Evolutionary conservation across 352 stramenopile species (phyloP), one percentile per base, ranked within the genome.

Genomic region (Phytophthora quininea): DNA sequence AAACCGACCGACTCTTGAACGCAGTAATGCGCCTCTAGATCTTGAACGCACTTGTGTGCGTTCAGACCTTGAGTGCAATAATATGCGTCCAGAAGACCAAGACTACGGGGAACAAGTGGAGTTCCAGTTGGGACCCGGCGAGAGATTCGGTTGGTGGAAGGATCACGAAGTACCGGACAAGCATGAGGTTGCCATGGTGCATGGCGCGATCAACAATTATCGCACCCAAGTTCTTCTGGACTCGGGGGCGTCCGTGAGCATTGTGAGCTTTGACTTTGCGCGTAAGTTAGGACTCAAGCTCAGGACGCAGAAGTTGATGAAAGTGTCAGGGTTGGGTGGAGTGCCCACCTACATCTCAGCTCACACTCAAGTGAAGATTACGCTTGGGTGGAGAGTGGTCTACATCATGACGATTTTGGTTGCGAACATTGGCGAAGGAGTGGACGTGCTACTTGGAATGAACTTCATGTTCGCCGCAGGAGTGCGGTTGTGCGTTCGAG

Each of bases 391-490:
- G 12, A 51, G 46, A 1, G 19, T 72, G 4, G 57, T 62, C 0
- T 74, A 77, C 49, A 38, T 51, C 27, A 40, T 30, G 1, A 33
- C 33, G 27, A 12, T 74, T 0, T 77, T 61, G 70, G 40, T 55
- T 3, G 66, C 43, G 0, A 75, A 75, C 42, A 53, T 78, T 5
- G 66, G 61, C 1, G 42, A 70, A 8, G 71, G 66, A 0, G 50
- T 75, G 24, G 58, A 75, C 2, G 68, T 49, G 8, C 47, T 78
- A 0, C 58, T 78, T 0, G 65, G 70, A 1, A 66, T 74, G 60
- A 52, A 78, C 24, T 78, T 74, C 51, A 76, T 76, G 63, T 15
- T 62, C 8, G 15, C 30, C 5, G 40, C 62, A 5, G 66, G 66
- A 2, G 70, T 78, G 0, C 49, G 62, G 8, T 38, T 70, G 0